Evolutionary conservation across 1,284 basidiomycete genomes (phyloP), one percentile per base, ranked within the genome.

Genomic region (Lignosus rhinocerotis): DNA sequence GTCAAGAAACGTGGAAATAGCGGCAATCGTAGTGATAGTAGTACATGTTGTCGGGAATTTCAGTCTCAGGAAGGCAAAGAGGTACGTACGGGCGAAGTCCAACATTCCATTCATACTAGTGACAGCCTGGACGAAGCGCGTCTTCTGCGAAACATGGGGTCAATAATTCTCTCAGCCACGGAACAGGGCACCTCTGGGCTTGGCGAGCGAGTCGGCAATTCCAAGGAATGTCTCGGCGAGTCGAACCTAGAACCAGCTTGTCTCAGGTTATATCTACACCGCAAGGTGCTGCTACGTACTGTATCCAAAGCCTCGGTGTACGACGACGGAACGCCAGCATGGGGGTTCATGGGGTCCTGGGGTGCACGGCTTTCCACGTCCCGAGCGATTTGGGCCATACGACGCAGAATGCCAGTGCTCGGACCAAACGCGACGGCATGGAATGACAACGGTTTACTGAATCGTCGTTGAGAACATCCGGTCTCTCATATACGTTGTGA

Each of bases 201-300:
- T 87, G 61, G 77, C 72, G 69, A 87, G 67, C 8, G 84, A 85
- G 36, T 84, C 81, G 0, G 84, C 84, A 42, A 87, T 78, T 8
- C 80, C 81, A n/a, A 86, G 69, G 77, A 87, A 87, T 0, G 86
- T 84, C 57, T 84, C 74, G 0, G 84, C 78, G 0, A 87, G 78
- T 62, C 78, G 77, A 21, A 85, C 75, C 84, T 86, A 60, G 38
- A 9, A 8, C 44, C 48, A 16, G 25, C 25, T 6, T 33, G 36
- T 10, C 11, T 33, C 38, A 55, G 2, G 25, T 36, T 56, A 39
- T 47, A 38, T 16, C 9, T 25, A 25, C 25, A 25, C 25, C 25
- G 25, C 4, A 25, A 25, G 25, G 25, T 25, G 25, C 25, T 4
- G 42, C 12, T 17, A 69, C 78, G 55, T 57, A 85, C 84, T 46